A percentile compares a stretch with the other conserved stretches of the same genome.
Evolutionary conservation across 192 early-diverging fungal species (phyloP).

Genomic region (Linnemannia schmuckeri): DNA sequence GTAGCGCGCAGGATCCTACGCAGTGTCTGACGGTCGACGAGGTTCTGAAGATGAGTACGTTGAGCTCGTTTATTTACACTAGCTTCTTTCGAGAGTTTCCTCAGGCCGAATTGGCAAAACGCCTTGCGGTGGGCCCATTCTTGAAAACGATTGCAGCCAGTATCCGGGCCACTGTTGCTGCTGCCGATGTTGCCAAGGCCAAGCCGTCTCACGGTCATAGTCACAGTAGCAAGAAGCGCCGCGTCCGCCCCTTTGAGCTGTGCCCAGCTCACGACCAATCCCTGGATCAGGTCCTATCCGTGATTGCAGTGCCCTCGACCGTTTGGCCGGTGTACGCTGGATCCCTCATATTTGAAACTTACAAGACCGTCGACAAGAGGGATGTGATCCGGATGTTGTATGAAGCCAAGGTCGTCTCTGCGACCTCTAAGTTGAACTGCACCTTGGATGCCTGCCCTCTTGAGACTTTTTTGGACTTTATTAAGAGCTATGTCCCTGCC

Average conservation of each 20-base stretch:
- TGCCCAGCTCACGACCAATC: constrained; percentile 67
- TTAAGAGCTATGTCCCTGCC: constrained; percentile 20
- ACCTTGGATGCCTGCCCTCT: constrained; percentile 13
- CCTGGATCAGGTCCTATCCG: constrained; percentile 52
- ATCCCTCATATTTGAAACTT: constrained; percentile 66
- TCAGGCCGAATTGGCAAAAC: constrained; percentile 48
- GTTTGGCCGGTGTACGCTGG: constrained; percentile 70
- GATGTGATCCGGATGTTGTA: constrained; percentile 64
- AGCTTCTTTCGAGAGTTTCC: constrained; percentile 16
- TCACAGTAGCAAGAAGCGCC: constrained; percentile 64
- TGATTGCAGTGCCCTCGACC: constrained; percentile 55
- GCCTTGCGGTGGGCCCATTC: constrained; percentile 63
- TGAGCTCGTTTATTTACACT: constrained; percentile 4
- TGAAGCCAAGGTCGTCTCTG: constrained; percentile 59
- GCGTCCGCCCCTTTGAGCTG: constrained; percentile 48
- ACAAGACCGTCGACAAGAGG: constrained; percentile 55
- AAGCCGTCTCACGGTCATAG: too few relatives aligned
- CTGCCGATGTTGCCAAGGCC: too few relatives aligned
- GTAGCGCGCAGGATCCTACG: neutral
- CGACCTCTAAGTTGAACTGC: constrained; percentile 6
- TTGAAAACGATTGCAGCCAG: constrained; percentile 6
- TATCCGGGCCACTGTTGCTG: neutral
- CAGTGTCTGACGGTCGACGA: constrained; percentile 9
- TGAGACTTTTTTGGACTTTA: constrained; percentile 13
- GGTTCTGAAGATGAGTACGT: neutral